Percentiles rank a stretch among this genome's conserved stretches.
phyloP scores from a whole-genome alignment of 202 grass and related monocot species.

The Schoenoplectus triqueter region DNA sequence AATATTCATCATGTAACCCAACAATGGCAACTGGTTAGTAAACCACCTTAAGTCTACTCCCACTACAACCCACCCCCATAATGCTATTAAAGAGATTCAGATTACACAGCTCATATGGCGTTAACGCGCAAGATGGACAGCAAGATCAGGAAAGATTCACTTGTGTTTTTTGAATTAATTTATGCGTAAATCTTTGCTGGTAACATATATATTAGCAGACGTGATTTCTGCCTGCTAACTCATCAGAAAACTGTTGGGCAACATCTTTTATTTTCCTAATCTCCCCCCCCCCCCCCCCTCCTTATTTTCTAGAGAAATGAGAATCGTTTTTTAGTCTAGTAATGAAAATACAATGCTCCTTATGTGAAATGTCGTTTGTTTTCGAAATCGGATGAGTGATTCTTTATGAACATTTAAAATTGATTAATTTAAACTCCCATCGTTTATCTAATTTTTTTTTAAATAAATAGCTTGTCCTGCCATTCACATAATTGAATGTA shows the following conservation, averaged over 20 bases:
- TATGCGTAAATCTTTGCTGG: neutral
- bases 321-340: too few species aligned
- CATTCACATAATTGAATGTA: too few species aligned
- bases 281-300: neutral
- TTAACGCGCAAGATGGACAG: neutral
- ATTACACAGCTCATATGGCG: neutral
- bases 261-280: neutral
- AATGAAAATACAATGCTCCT: too few species aligned
- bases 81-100: neutral
- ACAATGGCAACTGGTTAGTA: constrained; percentile 3
- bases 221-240: neutral
- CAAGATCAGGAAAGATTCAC: neutral
- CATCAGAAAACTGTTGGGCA: neutral
- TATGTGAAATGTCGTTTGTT: too few species aligned
- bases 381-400: too few species aligned
- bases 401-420: too few species aligned
- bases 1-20: constrained; percentile 12
- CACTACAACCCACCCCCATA: constrained; percentile 18
- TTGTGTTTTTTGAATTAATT: neutral
- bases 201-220: neutral
- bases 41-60: constrained; percentile 24
- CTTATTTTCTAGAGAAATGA: neutral
- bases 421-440: too few species aligned
- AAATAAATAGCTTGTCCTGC: neutral
- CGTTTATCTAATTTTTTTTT: neutral